Percentiles rank a stretch among this genome's conserved stretches.
Evolutionary conservation across 148 eudicot species (phyloP).

Genomic region (Persicaria maculosa): DNA sequence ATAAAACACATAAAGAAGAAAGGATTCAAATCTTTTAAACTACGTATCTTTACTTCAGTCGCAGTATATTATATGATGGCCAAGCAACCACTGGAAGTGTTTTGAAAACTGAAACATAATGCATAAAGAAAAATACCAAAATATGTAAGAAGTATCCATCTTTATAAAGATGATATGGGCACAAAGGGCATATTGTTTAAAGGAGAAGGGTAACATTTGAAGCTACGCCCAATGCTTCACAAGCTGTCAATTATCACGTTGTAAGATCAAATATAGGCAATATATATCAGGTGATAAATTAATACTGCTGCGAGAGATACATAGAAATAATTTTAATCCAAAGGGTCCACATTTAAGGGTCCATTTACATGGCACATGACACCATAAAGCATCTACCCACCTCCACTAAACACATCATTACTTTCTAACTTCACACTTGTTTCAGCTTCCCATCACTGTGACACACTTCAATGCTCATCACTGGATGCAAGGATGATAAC

Average conservation of each 20-base stretch:
- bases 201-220: not conserved
- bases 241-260: not conserved
- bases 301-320: no score
- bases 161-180: not conserved
- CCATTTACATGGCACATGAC: no score
- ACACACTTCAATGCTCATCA: no score
- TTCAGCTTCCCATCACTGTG: no score
- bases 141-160: not conserved
- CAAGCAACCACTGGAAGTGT: slow-evolving; percentile 1
- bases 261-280: not conserved
- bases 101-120: not conserved
- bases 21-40: not conserved
- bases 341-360: no score
- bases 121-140: not conserved
- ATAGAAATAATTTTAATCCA: no score
- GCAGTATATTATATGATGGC: not conserved
- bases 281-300: not conserved
- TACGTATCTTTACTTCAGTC: not conserved
- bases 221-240: not conserved
- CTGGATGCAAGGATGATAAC: no score
- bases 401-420: no score
- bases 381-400: no score
- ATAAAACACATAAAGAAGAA: not conserved
- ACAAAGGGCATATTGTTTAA: not conserved
- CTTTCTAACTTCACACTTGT: no score